Percentiles rank a stretch among this genome's conserved stretches.
Evolutionary conservation across 1,284 basidiomycete genomes (phyloP).

Genomic region (Schizophyllum commune): DNA sequence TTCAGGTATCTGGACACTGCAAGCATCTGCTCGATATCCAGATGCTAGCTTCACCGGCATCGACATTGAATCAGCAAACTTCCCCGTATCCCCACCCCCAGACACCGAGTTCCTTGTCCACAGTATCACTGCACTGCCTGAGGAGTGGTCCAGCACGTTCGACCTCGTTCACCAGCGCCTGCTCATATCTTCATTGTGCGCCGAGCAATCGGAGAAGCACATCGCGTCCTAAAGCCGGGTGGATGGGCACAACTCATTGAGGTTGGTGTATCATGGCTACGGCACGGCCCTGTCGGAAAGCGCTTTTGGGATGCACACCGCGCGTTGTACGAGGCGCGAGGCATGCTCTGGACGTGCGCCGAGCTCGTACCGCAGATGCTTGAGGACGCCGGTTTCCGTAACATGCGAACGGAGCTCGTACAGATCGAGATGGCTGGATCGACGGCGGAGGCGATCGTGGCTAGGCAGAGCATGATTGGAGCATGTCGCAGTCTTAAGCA

Average conservation of each 20-base stretch:
- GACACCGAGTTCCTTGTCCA: slow-evolving; percentile 13
- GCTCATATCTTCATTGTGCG: slow-evolving; percentile 15
- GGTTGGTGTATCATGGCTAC: not conserved
- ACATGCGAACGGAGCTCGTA: slow-evolving; percentile 9
- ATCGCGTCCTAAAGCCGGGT: slow-evolving; percentile 19
- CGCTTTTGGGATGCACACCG: not conserved
- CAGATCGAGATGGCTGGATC: slow-evolving; percentile 6
- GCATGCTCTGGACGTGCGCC: not conserved
- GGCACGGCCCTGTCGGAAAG: not conserved
- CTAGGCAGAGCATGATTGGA: slow-evolving; percentile 2
- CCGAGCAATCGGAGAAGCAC: slow-evolving; percentile 14
- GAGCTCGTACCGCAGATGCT: slow-evolving; percentile 6
- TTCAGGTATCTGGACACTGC: slow-evolving; percentile 13
- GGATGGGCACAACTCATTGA: slow-evolving; percentile 21
- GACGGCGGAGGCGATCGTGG: slow-evolving; percentile 6
- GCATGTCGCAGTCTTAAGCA: slow-evolving; percentile 8
- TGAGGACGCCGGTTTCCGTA: slow-evolving; percentile 10
- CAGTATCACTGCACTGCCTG: slow-evolving; percentile 14
- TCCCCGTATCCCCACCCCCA: slow-evolving; percentile 8
- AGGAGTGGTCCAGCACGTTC: slow-evolving; percentile 17
- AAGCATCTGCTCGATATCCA: slow-evolving; percentile 1
- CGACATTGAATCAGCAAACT: slow-evolving; percentile 16
- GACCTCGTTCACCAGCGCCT: slow-evolving; percentile 20
- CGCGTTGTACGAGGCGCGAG: not conserved
- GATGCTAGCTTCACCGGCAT: slow-evolving; percentile 3